Evolutionary conservation across 768 basidiomycete genomes (phyloP).

Genomic region (Phlegmacium glaucopus): DNA sequence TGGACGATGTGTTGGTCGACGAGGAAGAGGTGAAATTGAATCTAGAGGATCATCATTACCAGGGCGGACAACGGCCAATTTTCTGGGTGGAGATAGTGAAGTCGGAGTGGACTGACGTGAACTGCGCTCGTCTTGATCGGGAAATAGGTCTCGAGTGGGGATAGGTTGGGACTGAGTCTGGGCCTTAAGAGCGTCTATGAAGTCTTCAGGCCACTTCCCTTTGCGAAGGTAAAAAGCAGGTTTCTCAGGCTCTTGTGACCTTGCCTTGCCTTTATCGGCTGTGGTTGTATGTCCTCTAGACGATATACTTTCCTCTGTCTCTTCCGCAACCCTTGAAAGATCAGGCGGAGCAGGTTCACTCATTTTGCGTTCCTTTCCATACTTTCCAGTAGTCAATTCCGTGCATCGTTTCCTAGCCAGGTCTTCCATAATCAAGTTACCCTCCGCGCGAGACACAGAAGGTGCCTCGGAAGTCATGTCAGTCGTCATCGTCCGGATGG

Average conservation of each 20-base stretch:
- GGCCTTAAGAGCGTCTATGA: slow-evolving; percentile 55
- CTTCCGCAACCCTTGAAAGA: slow-evolving; percentile 67
- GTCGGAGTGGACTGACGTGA: slow-evolving; percentile 22
- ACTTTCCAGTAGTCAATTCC: slow-evolving; percentile 10
- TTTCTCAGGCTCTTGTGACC: slow-evolving; percentile 20
- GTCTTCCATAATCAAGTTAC: slow-evolving; percentile 51
- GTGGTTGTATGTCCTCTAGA: slow-evolving; percentile 16
- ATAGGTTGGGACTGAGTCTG: slow-evolving; percentile 14
- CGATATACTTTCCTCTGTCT: slow-evolving; percentile 59
- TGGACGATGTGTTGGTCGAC: slow-evolving; percentile 61
- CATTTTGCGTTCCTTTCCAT: slow-evolving; percentile 52
- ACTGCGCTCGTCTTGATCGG: neutral
- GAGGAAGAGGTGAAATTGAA: slow-evolving; percentile 44
- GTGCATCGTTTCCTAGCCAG: slow-evolving; percentile 33
- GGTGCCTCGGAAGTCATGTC: slow-evolving; percentile 76
- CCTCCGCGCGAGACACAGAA: slow-evolving; percentile 72
- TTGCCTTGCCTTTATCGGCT: slow-evolving; percentile 18
- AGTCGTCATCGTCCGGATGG: slow-evolving; percentile 79
- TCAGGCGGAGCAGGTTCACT: slow-evolving; percentile 64
- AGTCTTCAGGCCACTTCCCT: slow-evolving; percentile 84
- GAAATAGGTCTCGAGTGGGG: slow-evolving; percentile 5
- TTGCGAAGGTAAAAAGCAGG: slow-evolving; percentile 59
- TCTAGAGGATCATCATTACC: slow-evolving; percentile 36
- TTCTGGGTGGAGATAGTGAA: slow-evolving; percentile 47
- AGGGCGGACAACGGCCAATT: slow-evolving; percentile 46